Conservation (phyloP, 2,329 filamentous ascomycete genomes). For the Talaromyces islandicus region DNA sequence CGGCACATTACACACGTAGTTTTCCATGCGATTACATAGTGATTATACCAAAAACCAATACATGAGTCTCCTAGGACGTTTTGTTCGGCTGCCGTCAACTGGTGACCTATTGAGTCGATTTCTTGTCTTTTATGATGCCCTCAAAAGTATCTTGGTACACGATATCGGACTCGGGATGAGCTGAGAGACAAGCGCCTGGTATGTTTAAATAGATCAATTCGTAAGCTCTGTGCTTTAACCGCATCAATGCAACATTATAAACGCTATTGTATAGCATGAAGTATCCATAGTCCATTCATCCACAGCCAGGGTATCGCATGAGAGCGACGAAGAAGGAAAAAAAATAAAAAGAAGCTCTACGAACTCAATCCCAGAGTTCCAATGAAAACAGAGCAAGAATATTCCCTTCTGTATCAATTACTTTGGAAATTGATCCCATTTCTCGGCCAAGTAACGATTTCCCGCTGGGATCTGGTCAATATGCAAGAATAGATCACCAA, state of each 20-base stretch:
- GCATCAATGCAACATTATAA: background rate
- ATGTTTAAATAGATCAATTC: background rate
- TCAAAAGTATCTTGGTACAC: background rate
- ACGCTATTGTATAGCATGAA: background rate
- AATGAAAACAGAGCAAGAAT: slow-evolving; percentile 1
- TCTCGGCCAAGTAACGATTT: background rate
- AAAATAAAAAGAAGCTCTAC: background rate
- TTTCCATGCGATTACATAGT: background rate
- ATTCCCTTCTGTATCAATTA: slow-evolving; percentile 8
- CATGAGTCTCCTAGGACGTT: background rate
- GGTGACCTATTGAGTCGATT: too few species aligned
- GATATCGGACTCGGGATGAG: background rate
- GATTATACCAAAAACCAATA: background rate
- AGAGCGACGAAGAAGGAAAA: background rate
- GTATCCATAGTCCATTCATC: background rate
- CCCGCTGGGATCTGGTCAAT: background rate
- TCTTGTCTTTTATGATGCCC: background rate
- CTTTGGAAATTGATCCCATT: background rate
- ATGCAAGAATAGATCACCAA: background rate
- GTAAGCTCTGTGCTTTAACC: background rate
- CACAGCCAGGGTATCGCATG: background rate
- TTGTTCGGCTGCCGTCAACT: background rate
- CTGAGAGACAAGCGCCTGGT: background rate
- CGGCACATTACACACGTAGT: background rate
- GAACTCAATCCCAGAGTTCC: background rate